These are phyloP conservation scores for Aspergillus pseudotamarii DNA, from an alignment of 2,329 filamentous ascomycete genomes.

Conservation along the genomic window DNA sequence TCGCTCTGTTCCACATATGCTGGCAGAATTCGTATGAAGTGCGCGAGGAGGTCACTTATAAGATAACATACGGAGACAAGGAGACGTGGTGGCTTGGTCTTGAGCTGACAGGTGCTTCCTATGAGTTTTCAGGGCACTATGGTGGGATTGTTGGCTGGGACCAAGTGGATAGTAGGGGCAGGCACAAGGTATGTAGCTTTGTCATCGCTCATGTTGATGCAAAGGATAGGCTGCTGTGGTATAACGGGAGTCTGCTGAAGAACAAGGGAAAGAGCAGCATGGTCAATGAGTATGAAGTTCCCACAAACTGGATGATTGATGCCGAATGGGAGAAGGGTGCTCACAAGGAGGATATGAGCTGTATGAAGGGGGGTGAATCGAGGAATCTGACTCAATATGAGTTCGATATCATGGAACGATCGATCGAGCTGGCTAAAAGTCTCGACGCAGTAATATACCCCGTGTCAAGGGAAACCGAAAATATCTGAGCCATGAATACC, in stretches of 20 bases:
- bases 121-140: constrained; percentile 13
- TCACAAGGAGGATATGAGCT: constrained; percentile 13
- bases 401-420: constrained; percentile 1
- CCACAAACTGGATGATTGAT: constrained; percentile 12
- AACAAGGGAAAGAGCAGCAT: constrained; percentile 8
- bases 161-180: neutral
- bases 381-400: neutral
- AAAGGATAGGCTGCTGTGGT: constrained; percentile 11
- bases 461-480: neutral
- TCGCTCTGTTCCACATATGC: constrained; percentile 10
- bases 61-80: constrained; percentile 11
- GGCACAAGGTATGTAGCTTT: constrained; percentile 11
- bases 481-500: no score
- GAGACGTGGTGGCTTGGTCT: constrained; percentile 17
- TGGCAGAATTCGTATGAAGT: constrained; percentile 15
- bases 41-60: constrained; percentile 10
- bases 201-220: constrained; percentile 15
- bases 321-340: constrained; percentile 14
- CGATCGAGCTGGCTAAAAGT: constrained; percentile 1
- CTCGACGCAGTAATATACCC: neutral
- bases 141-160: constrained; percentile 13
- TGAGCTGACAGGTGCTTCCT: constrained; percentile 9
- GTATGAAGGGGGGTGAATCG: constrained; percentile 8
- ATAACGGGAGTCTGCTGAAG: constrained; percentile 14
- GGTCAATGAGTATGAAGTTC: constrained; percentile 5